Conservation (phyloP, 2,329 filamentous ascomycete species). For the Fusarium sp. region DNA sequence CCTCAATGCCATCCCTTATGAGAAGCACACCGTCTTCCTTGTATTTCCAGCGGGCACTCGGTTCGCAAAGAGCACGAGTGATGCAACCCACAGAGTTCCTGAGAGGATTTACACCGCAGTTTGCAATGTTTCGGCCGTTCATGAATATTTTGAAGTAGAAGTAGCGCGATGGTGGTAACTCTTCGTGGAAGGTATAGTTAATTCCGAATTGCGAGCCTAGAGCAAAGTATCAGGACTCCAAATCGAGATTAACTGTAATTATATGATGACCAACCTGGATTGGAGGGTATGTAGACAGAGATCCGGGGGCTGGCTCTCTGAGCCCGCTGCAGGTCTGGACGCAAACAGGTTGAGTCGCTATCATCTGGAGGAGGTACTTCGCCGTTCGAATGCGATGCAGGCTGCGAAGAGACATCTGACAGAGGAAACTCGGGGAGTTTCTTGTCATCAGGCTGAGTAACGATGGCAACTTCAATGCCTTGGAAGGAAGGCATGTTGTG, state of each 20-base stretch:
- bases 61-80: constrained; percentile 63
- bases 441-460: constrained; percentile 53
- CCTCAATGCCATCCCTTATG: constrained; percentile 60
- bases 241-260: neutral
- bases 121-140: constrained; percentile 65
- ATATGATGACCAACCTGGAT: constrained; percentile 58
- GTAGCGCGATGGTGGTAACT: constrained; percentile 54
- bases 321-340: constrained; percentile 21
- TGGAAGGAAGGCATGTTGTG: constrained; percentile 62
- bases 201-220: constrained; percentile 67
- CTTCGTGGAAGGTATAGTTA: constrained; percentile 59
- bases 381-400: constrained; percentile 46
- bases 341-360: neutral
- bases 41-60: constrained; percentile 58
- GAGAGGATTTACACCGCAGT: constrained; percentile 64
- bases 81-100: constrained; percentile 55
- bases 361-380: constrained; percentile 39
- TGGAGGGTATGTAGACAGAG: constrained; percentile 70
- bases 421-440: constrained; percentile 68
- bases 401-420: constrained; percentile 63
- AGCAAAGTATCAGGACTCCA: constrained; percentile 10
- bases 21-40: constrained; percentile 53
- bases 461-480: constrained; percentile 62
- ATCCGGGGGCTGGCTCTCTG: constrained; percentile 58
- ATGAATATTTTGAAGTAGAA: constrained; percentile 69